Evolutionary conservation across 768 basidiomycete species (phyloP).

Genomic region (Lactifluus pinguis): DNA sequence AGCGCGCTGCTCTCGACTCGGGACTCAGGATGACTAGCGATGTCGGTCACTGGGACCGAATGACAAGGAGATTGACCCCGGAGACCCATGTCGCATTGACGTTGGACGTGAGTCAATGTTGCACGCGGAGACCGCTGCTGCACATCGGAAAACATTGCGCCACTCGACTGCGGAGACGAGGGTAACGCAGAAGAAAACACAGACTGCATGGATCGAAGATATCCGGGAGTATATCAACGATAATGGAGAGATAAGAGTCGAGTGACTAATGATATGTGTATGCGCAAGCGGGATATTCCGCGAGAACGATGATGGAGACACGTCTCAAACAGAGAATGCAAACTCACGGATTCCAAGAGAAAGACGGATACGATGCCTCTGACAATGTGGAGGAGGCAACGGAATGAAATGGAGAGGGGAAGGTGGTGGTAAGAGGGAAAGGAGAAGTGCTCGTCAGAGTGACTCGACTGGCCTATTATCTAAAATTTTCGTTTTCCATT

Average conservation of each 20-base stretch:
- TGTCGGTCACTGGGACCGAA: conserved; percentile 1
- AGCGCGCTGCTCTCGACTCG: conserved; percentile 38
- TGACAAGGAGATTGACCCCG: not conserved
- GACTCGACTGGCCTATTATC: conserved; percentile 17
- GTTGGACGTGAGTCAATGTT: conserved; percentile 20
- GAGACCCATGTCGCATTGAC: conserved; percentile 19
- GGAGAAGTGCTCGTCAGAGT: not conserved
- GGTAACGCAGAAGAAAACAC: conserved; percentile 4
- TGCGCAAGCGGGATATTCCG: conserved; percentile 11
- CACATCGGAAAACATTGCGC: conserved; percentile 3
- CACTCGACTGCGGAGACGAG: conserved; percentile 16
- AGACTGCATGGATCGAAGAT: conserved; percentile 15
- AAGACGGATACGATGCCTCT: conserved; percentile 7
- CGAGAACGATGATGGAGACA: conserved; percentile 17
- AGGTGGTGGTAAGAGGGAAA: conserved; percentile 3
- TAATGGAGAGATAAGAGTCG: conserved; percentile 5
- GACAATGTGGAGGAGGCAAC: conserved; percentile 8
- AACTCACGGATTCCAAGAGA: conserved; percentile 19
- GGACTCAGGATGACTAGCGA: conserved; percentile 8
- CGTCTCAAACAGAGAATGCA: conserved; percentile 19
- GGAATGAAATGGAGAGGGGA: not conserved
- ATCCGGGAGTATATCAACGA: conserved; percentile 1
- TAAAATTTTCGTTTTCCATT: conserved; percentile 14
- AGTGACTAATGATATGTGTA: conserved; percentile 10
- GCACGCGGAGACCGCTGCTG: conserved; percentile 19